Conservation (phyloP, 2,329 filamentous ascomycete species). For the Balansia obtecta region DNA sequence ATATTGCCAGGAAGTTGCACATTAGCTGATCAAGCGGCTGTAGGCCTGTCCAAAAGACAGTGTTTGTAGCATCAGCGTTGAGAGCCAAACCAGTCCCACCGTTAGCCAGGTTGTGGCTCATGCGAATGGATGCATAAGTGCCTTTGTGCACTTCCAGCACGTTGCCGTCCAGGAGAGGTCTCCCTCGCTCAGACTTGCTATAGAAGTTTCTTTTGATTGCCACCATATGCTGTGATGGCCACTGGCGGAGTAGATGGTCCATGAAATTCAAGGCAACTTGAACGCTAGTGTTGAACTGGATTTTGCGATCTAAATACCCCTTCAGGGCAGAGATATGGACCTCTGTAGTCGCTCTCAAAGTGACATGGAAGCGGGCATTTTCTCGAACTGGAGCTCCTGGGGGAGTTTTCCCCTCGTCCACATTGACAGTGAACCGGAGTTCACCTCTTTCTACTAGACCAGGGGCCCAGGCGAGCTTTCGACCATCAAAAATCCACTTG, state of each 20-base stretch:
- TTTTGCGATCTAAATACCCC: conserved; percentile 50
- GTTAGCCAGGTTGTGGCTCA: conserved; percentile 43
- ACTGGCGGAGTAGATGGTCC: conserved; percentile 76
- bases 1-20: conserved; percentile 20
- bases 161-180: conserved; percentile 41
- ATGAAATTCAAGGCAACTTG: conserved; percentile 80
- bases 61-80: conserved; percentile 87
- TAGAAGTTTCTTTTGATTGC: conserved; percentile 80
- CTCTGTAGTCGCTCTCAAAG: conserved; percentile 50
- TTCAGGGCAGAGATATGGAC: conserved; percentile 57
- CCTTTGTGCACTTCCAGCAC: conserved; percentile 74
- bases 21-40: conserved; percentile 26
- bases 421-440: conserved; percentile 50
- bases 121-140: conserved; percentile 73
- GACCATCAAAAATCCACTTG: conserved; percentile 67
- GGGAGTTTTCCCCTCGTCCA: conserved; percentile 53
- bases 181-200: conserved; percentile 33
- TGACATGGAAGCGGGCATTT: conserved; percentile 44
- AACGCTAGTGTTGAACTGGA: conserved; percentile 51
- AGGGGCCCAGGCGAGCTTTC: conserved; percentile 67
- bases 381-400: conserved; percentile 18
- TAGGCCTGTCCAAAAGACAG: conserved; percentile 62
- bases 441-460: conserved; percentile 32
- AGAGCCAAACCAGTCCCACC: conserved; percentile 55
- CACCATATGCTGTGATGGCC: conserved; percentile 54